Evolutionary conservation across 2,329 filamentous ascomycete genomes (phyloP).

Genomic region (Blumeria hordei): DNA sequence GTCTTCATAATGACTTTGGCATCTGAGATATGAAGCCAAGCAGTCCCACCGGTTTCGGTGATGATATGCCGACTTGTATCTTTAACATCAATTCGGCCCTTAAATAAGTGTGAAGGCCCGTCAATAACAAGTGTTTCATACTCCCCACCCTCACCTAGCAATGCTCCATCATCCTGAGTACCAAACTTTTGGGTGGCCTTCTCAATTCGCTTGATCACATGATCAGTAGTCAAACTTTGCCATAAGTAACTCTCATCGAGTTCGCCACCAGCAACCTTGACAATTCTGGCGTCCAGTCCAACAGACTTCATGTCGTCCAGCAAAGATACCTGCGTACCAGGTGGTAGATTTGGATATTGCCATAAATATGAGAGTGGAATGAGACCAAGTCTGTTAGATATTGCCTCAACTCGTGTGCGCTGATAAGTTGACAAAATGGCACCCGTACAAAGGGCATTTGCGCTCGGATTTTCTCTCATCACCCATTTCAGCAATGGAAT

Average conservation of each 20-base stretch:
- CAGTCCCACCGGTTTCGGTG: constrained; percentile 49
- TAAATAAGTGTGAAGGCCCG: constrained; percentile 53
- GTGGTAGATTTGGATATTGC: constrained; percentile 60
- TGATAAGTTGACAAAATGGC: constrained; percentile 93
- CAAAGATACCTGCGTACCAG: constrained; percentile 24
- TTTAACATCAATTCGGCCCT: constrained; percentile 38
- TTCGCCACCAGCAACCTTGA: constrained; percentile 85
- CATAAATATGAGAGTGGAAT: constrained; percentile 70
- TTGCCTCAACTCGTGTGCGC: constrained; percentile 79
- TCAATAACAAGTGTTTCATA: constrained; percentile 81
- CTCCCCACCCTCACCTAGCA: constrained; percentile 82
- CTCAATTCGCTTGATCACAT: constrained; percentile 23
- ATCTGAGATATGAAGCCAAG: constrained; percentile 39
- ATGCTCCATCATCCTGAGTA: constrained; percentile 35
- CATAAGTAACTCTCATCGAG: constrained; percentile 62
- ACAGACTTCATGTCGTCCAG: constrained; percentile 59
- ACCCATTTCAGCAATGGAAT: constrained; percentile 48
- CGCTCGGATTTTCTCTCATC: constrained; percentile 44
- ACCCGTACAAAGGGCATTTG: constrained; percentile 71
- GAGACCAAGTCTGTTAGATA: constrained; percentile 64
- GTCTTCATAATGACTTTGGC: constrained; percentile 22
- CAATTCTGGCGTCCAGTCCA: constrained; percentile 66
- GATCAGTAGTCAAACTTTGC: constrained; percentile 43
- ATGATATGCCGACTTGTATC: constrained; percentile 28
- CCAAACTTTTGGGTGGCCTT: constrained; percentile 43